phyloP scores from a whole-genome alignment of 2,329 filamentous ascomycete genomes.

The Aspergillus caelatus region DNA sequence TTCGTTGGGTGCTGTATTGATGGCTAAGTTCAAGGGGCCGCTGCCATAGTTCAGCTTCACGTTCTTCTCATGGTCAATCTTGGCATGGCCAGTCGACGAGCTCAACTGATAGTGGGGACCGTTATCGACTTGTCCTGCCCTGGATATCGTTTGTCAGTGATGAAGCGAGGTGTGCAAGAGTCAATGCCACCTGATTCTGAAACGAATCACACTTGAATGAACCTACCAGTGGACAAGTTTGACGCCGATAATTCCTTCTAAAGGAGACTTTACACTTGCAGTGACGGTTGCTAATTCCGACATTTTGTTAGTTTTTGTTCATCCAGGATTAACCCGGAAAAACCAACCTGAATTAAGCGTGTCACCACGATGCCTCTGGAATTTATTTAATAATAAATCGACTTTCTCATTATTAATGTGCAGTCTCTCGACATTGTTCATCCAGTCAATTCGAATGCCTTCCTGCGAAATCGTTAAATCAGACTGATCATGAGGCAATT shows the following conservation, averaged over 20 bases:
- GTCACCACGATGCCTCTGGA: slow-evolving; percentile 42
- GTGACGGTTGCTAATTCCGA: slow-evolving; percentile 35
- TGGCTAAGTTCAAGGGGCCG: slow-evolving; percentile 34
- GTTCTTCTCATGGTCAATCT: slow-evolving; percentile 29
- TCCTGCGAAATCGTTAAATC: slow-evolving; percentile 28
- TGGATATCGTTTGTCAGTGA: slow-evolving; percentile 14
- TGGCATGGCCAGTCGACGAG: slow-evolving; percentile 29
- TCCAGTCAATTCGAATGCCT: slow-evolving; percentile 44
- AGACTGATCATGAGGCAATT: background rate
- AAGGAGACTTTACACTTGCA: slow-evolving; percentile 37
- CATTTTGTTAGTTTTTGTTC: background rate
- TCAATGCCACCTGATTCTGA: background rate
- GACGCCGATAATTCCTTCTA: slow-evolving; percentile 43
- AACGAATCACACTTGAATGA: background rate
- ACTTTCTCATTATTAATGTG: slow-evolving; percentile 34
- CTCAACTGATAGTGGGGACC: slow-evolving; percentile 40
- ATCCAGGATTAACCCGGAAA: background rate
- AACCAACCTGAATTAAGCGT: slow-evolving; percentile 41
- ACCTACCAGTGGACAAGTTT: slow-evolving; percentile 42
- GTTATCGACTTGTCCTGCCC: slow-evolving; percentile 39
- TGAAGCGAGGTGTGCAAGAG: background rate
- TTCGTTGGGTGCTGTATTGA: slow-evolving; percentile 40
- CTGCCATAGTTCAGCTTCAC: slow-evolving; percentile 35
- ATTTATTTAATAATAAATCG: slow-evolving; percentile 41
- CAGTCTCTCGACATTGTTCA: slow-evolving; percentile 44